Evolutionary conservation across 345 rosid species (phyloP).

Genomic region (Salix udensis): DNA sequence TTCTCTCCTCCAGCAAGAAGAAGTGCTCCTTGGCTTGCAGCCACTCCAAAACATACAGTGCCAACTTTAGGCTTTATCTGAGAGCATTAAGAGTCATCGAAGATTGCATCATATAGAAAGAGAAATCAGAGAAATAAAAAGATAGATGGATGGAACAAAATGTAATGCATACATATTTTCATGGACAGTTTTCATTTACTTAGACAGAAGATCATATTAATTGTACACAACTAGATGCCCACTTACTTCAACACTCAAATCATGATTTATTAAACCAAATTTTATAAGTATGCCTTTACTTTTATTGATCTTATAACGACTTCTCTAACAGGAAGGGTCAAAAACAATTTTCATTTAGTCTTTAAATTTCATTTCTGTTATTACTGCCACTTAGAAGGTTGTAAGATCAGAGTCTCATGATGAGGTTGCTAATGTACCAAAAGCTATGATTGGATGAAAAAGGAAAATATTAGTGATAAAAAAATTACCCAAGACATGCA

Average conservation of each 20-base stretch:
- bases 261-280: neutral
- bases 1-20: conserved; percentile 96
- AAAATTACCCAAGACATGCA: conserved; percentile 87
- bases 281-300: neutral
- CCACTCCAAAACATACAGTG: conserved; percentile 89
- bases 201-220: neutral
- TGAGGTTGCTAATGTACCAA: neutral
- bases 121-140: neutral
- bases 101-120: neutral
- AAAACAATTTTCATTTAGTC: neutral
- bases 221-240: neutral
- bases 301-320: neutral
- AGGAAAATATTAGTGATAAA: neutral
- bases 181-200: neutral
- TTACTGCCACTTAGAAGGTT: conserved; percentile 8
- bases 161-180: neutral
- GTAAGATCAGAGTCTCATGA: neutral
- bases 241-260: neutral
- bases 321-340: neutral
- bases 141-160: neutral
- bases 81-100: conserved; percentile 10
- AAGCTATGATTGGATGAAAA: neutral
- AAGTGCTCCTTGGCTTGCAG: conserved; percentile 92
- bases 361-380: neutral
- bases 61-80: conserved; percentile 96